Base-by-base conservation (phyloP, 2,329 filamentous ascomycete species). In the Pseudogymnoascus sp. region DNA sequence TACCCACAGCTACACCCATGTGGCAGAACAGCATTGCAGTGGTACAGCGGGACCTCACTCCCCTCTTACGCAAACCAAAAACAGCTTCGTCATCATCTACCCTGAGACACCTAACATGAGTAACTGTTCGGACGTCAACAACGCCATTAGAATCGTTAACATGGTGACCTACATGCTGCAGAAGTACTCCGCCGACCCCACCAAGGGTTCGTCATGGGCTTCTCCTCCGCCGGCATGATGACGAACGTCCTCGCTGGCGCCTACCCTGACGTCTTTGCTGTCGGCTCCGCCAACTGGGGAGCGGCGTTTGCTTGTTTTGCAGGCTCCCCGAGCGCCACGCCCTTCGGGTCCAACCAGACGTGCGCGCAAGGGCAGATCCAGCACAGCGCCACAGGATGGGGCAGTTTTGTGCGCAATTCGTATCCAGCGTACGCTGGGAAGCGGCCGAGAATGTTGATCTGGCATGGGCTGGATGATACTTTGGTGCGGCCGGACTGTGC, bases 1-100 rank as follows among this genome's bases (percentile, higher is more conserved):
- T n/a, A n/a, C n/a, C n/a, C n/a, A 6, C 42, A 65, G 64, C n/a
- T 65, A 31, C 80, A 85, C 74, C 84, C 80, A 76, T 86, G 84
- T 73, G 76, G 78, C 58, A 81, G 82, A 42, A 77, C 77, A 2
- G 82, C 80, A 2, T 71, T 75, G 38, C 78, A 77, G 2, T 80
- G 78, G 67, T 82, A 79, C 71, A 70, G 69, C 4, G 76, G 75
- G 29, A 81, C 80, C 4, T 80, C 80, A 7, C 86, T 81, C 70
- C 78, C 79, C 27, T 73, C 75, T 2, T 73, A 83, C 10, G 80
- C 83, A 5, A 78, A 80, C 64, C 66, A n/a, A 74, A 59, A 75
- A 82, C 61, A 82, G 81, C 29, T 84, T 81, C 71, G 83, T 86
- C 60, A 76, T 81, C 64, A 81, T 85, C 68, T 85, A 82, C 71